Evolutionary conservation across 352 stramenopile species (phyloP), one percentile per base, ranked within the genome.

Genomic region (Globisporangium irregulare): DNA sequence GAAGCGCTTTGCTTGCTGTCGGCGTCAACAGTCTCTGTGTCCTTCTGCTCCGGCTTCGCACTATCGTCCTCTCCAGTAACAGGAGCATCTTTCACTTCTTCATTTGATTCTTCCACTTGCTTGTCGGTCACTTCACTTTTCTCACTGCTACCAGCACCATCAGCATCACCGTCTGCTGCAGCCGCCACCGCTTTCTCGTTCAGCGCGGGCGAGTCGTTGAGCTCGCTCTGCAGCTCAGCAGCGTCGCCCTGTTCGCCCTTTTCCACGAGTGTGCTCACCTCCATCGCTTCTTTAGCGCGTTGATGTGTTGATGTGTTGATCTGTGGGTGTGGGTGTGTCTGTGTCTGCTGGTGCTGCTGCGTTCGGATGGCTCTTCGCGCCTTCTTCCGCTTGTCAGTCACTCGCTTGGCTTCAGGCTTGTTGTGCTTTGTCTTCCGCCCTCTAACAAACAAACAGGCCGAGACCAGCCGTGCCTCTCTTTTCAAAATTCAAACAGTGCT

Each of bases 401-500:
- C 50, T 14, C 50, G 50, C 50, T 54, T 53, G n/a, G 18, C 48
- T 29, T 25, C 29, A 9, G 10, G 50, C 50, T 27, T 24, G 12
- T 55, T 24, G 48, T 27, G 18, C 46, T 55, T 25, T 55, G 48
- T 25, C 12, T 56, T 56, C 50, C 20, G n/a, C 50, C n/a, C 50
- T 61, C 55, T 7, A 32, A 32, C 29, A 32, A 32, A 32, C 29
- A 32, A 32, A 32, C 18, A 12, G 36, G 0, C 36, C 36, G 18
- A 43, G 36, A 15, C 36, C 36, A 18, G 10, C 36, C 36, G 36
- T 10, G 2, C 18, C 43, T 51, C 41, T 22, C 6, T 46, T 61
- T 62, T 62, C 56, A 62, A 62, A 62, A 62, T 62, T 62, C 56
- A 62, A 62, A 62, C 50, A 25, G 50, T 14, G 14, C 12, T 43